phyloP scores from a whole-genome alignment of 1,139 yeast species.

The Yamadazyma pseudoaaseri region DNA sequence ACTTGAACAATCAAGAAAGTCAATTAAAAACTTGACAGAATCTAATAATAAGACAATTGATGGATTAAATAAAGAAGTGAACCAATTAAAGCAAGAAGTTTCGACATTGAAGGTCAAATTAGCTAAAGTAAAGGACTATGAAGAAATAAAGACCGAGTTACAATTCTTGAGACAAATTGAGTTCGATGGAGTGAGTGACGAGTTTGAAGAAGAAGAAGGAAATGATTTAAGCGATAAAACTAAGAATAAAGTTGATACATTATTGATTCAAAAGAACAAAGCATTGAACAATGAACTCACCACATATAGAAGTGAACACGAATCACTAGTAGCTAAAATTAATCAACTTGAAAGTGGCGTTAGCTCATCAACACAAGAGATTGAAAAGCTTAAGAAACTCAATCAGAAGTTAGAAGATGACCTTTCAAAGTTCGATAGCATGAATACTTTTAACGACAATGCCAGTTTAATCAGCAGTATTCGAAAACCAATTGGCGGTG shows the following conservation, averaged over 20 bases:
- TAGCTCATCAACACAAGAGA: slow-evolving; percentile 30
- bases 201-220: slow-evolving; percentile 16
- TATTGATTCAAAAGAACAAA: slow-evolving; percentile 59
- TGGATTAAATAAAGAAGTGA: slow-evolving; percentile 43
- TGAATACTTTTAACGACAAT: slow-evolving; percentile 53
- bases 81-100: slow-evolving; percentile 50
- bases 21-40: slow-evolving; percentile 27
- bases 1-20: slow-evolving; percentile 50
- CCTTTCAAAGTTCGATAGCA: slow-evolving; percentile 50
- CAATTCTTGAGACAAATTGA: slow-evolving; percentile 71
- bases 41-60: slow-evolving; percentile 37
- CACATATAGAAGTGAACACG: slow-evolving; percentile 53
- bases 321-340: slow-evolving; percentile 34
- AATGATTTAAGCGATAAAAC: slow-evolving; percentile 15
- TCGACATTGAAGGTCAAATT: slow-evolving; percentile 47
- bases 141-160: slow-evolving; percentile 74
- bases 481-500: slow-evolving; percentile 37
- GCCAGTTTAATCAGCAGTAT: slow-evolving; percentile 68
- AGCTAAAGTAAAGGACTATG: slow-evolving; percentile 59
- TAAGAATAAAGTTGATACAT: slow-evolving; percentile 37
- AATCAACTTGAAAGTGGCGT: slow-evolving; percentile 40
- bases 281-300: slow-evolving; percentile 61
- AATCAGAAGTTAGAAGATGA: slow-evolving; percentile 74
- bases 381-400: slow-evolving; percentile 34
- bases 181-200: slow-evolving; percentile 52